Percentiles rank a stretch among this genome's conserved stretches.
Conservation (phyloP, 331 rosid species). For the Pyrus hybrid region DNA sequence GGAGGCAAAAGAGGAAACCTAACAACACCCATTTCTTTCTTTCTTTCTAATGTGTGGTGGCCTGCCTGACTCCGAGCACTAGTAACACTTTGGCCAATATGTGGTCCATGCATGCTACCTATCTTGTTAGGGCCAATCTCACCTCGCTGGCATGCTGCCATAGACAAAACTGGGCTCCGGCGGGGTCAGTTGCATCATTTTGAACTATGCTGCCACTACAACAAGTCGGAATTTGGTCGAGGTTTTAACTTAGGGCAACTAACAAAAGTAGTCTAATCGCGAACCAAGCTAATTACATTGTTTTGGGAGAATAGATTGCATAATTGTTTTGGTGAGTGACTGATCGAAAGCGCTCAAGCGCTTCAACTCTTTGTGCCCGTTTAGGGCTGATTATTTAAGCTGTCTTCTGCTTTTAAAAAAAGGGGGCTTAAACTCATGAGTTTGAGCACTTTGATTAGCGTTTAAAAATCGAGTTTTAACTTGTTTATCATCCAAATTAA, state of each 20-base stretch:
- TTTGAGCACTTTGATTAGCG: background rate
- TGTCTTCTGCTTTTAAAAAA: background rate
- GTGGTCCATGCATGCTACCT: constrained; percentile 25
- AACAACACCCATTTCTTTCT: background rate
- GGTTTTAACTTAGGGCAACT: background rate
- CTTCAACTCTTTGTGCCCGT: background rate
- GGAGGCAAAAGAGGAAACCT: background rate
- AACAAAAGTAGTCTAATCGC: background rate
- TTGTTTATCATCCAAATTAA: background rate
- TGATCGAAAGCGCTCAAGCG: background rate
- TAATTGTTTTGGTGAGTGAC: background rate
- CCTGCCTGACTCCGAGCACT: constrained; percentile 5
- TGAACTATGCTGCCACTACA: background rate
- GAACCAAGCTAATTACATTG: background rate
- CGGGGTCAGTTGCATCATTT: background rate
- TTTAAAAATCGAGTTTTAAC: no score
- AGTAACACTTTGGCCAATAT: background rate
- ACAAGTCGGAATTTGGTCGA: background rate
- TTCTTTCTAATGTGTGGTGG: background rate
- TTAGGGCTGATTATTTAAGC: background rate
- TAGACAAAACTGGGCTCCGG: constrained; percentile 5
- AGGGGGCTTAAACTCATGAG: background rate
- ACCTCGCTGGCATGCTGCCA: background rate
- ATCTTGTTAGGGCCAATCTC: background rate
- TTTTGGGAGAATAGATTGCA: background rate